Evolutionary conservation across 2,329 filamentous ascomycete genomes (phyloP), one percentile per base, ranked within the genome.

Genomic region (Orbilia blumenaviensis): DNA sequence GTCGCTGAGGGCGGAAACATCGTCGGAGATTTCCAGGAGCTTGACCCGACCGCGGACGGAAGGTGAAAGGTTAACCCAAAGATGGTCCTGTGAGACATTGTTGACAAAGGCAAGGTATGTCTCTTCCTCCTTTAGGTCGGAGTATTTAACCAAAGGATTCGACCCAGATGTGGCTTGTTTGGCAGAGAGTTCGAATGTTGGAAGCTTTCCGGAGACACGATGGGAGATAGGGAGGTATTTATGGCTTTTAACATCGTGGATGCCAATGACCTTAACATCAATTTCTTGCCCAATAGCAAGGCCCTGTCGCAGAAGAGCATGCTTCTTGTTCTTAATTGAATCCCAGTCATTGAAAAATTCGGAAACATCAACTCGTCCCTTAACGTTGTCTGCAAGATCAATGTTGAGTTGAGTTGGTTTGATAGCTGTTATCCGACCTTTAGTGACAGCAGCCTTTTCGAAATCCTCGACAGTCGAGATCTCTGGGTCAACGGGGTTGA

Each of bases 351-450:
- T 92, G 82, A 96, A 99, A 10, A 94, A 84, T 82, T 98, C 93
- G 0, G 95, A 96, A 4, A 95, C 88, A 81, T 97, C 94, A 74
- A 99, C 90, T 16, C 95, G 92, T n/a, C 94, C 95, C 81, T 96
- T 92, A 7, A 96, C 86, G 78, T 93, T 93, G 81, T 96, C 92
- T 46, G 92, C 91, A 60, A 98, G 86, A 79, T 92, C 89, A 4
- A 99, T 93, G 79, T 98, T 98, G 66, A 98, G 85, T 82, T 99
- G 95, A 0, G 94, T 97, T 56, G 90, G 90, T 83, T 96, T 97
- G 81, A 97, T 85, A 0, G 92, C 92, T n/a, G 88, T 88, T 48
- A 99, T 88, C 79, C 87, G 90, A 41, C 92, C 94, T 81, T 92
- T 93, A 6, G 90, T 89, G 52, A 91, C 82, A 78, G 87, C 90